Evolutionary conservation across 2,329 filamentous ascomycete species (phyloP).

Genomic region (Scytalidium sp.): DNA sequence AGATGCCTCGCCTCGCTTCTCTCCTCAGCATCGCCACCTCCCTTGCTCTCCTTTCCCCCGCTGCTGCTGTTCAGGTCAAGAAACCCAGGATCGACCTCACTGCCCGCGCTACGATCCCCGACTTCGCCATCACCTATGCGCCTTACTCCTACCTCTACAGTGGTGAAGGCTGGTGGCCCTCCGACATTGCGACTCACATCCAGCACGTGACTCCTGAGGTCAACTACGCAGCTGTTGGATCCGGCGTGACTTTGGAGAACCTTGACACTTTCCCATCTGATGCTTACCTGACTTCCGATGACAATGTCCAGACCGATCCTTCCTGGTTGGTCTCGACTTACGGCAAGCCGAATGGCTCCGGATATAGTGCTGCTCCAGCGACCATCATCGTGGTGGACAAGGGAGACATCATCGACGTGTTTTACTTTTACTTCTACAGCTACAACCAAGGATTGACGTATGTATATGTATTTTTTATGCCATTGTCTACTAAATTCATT

Average conservation of each 20-base stretch:
- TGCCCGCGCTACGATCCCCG: neutral
- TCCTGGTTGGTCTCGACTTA: constrained; percentile 41
- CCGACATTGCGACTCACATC: constrained; percentile 38
- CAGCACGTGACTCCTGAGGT: constrained; percentile 37
- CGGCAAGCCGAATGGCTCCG: constrained; percentile 42
- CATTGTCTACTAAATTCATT: too few species aligned
- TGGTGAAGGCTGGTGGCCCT: constrained; percentile 40
- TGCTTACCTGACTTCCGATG: constrained; percentile 41
- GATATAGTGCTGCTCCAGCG: constrained; percentile 45
- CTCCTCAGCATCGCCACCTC: too few species aligned
- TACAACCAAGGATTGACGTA: constrained; percentile 6
- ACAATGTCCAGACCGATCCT: constrained; percentile 39
- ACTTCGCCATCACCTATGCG: constrained; percentile 21
- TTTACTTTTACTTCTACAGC: constrained; percentile 11
- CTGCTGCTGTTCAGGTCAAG: neutral
- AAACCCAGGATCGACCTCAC: neutral
- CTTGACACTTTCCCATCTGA: constrained; percentile 31
- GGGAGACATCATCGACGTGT: constrained; percentile 2
- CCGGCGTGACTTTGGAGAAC: constrained; percentile 30
- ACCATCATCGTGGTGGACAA: constrained; percentile 43
- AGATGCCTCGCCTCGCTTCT: too few species aligned
- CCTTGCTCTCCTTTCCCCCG: too few species aligned
- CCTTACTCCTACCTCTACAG: constrained; percentile 43
- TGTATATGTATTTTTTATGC: neutral
- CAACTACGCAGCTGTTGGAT: constrained; percentile 31